Evolutionary conservation across 257 asterid genomes (phyloP), one percentile per base, ranked within the genome.

Genomic region (Fraxinus cuspidata): DNA sequence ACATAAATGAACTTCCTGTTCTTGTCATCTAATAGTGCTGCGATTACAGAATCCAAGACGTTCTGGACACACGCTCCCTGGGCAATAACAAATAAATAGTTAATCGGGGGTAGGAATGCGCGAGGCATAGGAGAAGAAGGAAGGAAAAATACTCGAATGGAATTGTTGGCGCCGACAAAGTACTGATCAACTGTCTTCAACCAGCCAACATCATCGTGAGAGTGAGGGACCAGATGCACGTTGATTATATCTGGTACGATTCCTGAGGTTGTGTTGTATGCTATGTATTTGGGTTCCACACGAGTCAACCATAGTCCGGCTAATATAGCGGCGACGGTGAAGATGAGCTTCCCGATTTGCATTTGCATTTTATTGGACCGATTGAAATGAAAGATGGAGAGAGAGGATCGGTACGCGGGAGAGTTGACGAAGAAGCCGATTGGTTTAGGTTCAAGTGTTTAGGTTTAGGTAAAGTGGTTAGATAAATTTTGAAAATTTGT

Each of bases 151-250:
- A 89, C 95, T 82, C 92, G 90, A 80, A 91, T 91, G 28, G 97
- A 81, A 73, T 89, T 89, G 87, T 91, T 91, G 42, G 94, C 85
- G 35, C 97, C 97, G 71, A 75, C 87, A 79, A 85, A 91, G 87
- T 91, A 91, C 93, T 91, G 94, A 86, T 91, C 97, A 77, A 91
- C 89, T 78, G 97, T 88, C 83, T 91, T 91, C 80, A 91, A 83
- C 97, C 97, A 91, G 49, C 97, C 97, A 76, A 91, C 97, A 78
- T 91, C 97, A 78, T 91, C 94, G 83, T 91, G 97, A 35, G 94
- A 77, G 90, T 91, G 97, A 74, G 97, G 93, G 27, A 91, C 97
- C 83, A 91, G 76, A 84, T 91, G 97, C 58, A 91, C 94, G 82
- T 91, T 91, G 77, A 91, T 28, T 67, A 87, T 91, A 42, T 71